Percentiles rank a stretch among this genome's conserved stretches.
Conservation (phyloP, 805 yeast genomes). For the Zygosaccharomyces siamensis region DNA sequence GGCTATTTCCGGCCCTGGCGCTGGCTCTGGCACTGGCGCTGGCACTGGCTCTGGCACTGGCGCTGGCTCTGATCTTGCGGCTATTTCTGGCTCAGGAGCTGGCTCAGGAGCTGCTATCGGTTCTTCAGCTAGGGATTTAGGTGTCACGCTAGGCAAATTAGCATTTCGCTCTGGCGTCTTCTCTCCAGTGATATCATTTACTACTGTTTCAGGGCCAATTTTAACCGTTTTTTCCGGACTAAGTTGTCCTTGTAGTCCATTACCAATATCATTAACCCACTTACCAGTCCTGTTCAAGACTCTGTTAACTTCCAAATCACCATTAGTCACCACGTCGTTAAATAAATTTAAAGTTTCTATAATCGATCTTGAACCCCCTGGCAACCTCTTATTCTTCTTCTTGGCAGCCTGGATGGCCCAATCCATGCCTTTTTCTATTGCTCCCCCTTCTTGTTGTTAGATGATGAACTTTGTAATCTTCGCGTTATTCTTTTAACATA, state of each 20-base stretch:
- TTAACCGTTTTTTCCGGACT: constrained; percentile 17
- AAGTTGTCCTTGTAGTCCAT: constrained; percentile 5
- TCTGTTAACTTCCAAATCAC: constrained; percentile 19
- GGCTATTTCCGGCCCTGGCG: too few species aligned
- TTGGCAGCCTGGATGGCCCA: constrained; percentile 32
- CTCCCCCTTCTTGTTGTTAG: background rate
- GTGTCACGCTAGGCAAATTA: constrained; percentile 16
- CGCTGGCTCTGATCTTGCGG: background rate
- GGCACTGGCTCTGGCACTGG: too few species aligned
- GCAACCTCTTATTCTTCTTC: constrained; percentile 24
- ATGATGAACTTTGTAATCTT: constrained; percentile 3
- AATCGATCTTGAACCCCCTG: constrained; percentile 33
- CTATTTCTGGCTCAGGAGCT: background rate
- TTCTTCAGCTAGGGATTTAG: constrained; percentile 14
- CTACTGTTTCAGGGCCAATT: constrained; percentile 5
- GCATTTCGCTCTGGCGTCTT: constrained; percentile 9
- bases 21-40: too few species aligned
- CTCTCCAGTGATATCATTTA: constrained; percentile 2
- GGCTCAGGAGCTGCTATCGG: background rate
- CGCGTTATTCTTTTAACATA: background rate
- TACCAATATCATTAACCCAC: constrained; percentile 22
- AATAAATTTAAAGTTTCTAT: constrained; percentile 30
- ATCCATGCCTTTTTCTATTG: constrained; percentile 22
- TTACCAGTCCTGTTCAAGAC: constrained; percentile 16
- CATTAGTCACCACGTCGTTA: constrained; percentile 23